A percentile compares a stretch with the other conserved stretches of the same genome.
These are phyloP conservation scores for Aspergillus pseudotamarii DNA, from an alignment of 2,329 filamentous ascomycete genomes.

Conservation along the genomic window DNA sequence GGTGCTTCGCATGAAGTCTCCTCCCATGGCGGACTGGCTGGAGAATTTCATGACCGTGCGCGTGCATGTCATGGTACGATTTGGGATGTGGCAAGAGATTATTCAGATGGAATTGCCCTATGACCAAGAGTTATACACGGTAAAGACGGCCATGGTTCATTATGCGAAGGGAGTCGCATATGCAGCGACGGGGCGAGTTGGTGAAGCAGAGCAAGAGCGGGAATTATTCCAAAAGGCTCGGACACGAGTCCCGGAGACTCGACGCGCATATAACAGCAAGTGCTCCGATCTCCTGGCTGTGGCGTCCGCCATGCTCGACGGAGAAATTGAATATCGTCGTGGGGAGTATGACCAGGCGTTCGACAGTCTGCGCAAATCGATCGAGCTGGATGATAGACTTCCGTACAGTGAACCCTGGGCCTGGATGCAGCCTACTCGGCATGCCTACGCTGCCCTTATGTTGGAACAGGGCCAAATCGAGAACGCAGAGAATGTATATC, in stretches of 20 bases:
- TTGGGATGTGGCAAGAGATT: constrained; percentile 71
- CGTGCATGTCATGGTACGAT: constrained; percentile 70
- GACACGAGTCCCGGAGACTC: constrained; percentile 56
- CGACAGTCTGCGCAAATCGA: constrained; percentile 56
- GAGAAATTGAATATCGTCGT: constrained; percentile 70
- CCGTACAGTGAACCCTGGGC: constrained; percentile 75
- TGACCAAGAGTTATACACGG: constrained; percentile 64
- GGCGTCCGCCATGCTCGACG: constrained; percentile 65
- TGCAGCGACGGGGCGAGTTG: constrained; percentile 59
- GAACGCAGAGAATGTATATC: constrained; percentile 39
- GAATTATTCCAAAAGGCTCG: constrained; percentile 55
- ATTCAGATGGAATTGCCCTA: constrained; percentile 57
- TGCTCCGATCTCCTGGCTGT: constrained; percentile 65
- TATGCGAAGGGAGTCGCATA: constrained; percentile 69
- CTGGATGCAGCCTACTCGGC: constrained; percentile 74
- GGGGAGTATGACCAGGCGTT: constrained; percentile 62
- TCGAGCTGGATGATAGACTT: constrained; percentile 62
- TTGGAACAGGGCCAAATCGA: constrained; percentile 64
- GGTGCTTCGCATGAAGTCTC: constrained; percentile 64
- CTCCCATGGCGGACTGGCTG: constrained; percentile 78
- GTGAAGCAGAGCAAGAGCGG: constrained; percentile 55
- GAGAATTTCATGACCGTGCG: constrained; percentile 69
- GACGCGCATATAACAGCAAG: constrained; percentile 70
- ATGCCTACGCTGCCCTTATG: constrained; percentile 69
- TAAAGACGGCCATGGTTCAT: constrained; percentile 66